Evolutionary conservation across 1,284 basidiomycete species (phyloP), one percentile per base, ranked within the genome.

Genomic region (Fistulinella cinereoalba): DNA sequence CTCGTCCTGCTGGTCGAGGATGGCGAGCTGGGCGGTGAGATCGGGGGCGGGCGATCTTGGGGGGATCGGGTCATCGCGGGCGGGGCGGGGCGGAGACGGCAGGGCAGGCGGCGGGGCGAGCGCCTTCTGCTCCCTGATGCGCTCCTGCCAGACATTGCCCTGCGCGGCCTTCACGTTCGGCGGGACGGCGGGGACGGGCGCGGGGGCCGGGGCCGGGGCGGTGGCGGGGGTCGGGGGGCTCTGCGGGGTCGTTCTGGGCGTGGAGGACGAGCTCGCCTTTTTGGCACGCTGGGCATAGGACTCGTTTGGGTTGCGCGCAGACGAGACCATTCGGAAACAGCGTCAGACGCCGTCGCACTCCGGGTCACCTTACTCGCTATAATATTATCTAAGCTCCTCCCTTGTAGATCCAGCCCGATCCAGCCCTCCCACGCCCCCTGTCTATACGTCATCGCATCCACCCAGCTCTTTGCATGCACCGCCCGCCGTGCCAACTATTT

Each of bases 251-350:
- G 51, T 11, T 19, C 21, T 29, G 10, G 45, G 4, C 13, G 38
- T 4, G 4, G 46, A 37, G 7, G 51, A 43, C 31, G 47, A 33
- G 39, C 57, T 56, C 39, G 60, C 70, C 51, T 68, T 79, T 69
- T 75, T 83, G 45, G 78, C 80, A 51, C 75, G 74, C 51, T 83
- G 77, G 18, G 81, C 81, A 56, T 83, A 83, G 23, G 80, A 81
- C 42, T 79, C 68, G 46, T 63, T 62, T 53, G 67, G 69, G 43
- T 63, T 64, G 49, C 66, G 64, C 37, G 62, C 60, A 34, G 67
- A 60, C 43, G 72, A 68, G 53, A 69, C 64, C 74, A 74, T 75
- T 57, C 58, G 37, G 41, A 53, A 34, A 46, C 55, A 43, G 56
- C 55, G 56, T 49, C 61, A 47, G 58, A 46, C 54, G 39, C 39